Evolutionary conservation across 2,329 filamentous ascomycete species (phyloP).

Genomic region (Cercospora sesami): DNA sequence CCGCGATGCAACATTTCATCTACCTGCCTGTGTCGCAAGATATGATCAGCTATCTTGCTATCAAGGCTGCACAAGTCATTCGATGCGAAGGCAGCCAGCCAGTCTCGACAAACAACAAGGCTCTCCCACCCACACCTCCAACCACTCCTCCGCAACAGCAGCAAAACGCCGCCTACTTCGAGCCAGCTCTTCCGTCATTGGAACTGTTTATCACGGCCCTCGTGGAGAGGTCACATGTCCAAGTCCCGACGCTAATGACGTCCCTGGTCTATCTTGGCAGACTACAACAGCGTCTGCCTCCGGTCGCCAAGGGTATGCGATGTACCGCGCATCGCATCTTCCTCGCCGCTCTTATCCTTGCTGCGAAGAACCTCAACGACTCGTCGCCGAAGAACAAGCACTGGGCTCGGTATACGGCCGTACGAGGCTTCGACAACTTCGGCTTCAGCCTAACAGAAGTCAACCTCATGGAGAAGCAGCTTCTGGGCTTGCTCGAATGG

Average conservation of each 20-base stretch:
- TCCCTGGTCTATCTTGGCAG: conserved; percentile 89
- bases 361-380: conserved; percentile 98
- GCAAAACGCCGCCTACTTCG: conserved; percentile 50
- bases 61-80: conserved; percentile 74
- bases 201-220: conserved; percentile 91
- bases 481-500: conserved; percentile 93
- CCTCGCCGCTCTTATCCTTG: conserved; percentile 77
- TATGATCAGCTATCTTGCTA: conserved; percentile 76
- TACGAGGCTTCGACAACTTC: conserved; percentile 72
- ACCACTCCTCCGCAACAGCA: conserved; percentile 56
- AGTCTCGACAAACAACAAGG: conserved; percentile 44
- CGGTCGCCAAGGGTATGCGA: conserved; percentile 91
- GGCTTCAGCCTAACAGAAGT: conserved; percentile 94
- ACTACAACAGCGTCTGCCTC: conserved; percentile 79
- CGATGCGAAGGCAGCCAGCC: conserved; percentile 62
- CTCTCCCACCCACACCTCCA: conserved; percentile 60
- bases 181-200: conserved; percentile 67
- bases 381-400: conserved; percentile 99
- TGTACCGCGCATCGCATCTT: conserved; percentile 99
- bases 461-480: conserved; percentile 99
- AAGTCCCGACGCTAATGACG: conserved; percentile 96
- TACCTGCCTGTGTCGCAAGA: conserved; percentile 71
- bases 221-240: conserved; percentile 89
- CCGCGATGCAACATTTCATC: conserved; percentile 77
- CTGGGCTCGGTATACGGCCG: conserved; percentile 90